Evolutionary conservation across 768 basidiomycete species (phyloP).

Genomic region (Mycena rebaudengoi): DNA sequence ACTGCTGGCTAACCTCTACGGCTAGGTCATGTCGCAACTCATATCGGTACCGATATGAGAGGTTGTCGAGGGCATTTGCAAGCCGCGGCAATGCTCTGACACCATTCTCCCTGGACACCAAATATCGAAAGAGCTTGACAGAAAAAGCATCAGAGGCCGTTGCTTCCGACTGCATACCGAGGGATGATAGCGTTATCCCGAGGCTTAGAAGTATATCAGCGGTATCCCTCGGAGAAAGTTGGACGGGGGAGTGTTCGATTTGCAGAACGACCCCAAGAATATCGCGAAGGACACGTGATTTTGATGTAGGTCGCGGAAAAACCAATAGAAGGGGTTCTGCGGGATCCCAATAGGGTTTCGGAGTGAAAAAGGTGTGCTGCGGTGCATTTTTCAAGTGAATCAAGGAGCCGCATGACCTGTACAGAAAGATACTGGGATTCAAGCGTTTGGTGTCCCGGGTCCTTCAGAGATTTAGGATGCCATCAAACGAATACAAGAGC

Average conservation of each 20-base stretch:
- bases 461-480: background rate
- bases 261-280: slow-evolving; percentile 1
- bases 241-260: background rate
- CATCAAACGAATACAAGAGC: too few relatives aligned
- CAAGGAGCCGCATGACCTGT: slow-evolving; percentile 5
- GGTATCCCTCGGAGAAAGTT: background rate
- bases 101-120: background rate
- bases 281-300: slow-evolving; percentile 1
- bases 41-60: background rate
- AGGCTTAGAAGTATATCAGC: background rate
- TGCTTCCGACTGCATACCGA: slow-evolving; percentile 9
- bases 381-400: background rate
- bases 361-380: background rate
- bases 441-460: background rate
- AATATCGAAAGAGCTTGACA: background rate
- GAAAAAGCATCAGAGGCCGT: background rate
- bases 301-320: background rate
- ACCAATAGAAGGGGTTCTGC: background rate
- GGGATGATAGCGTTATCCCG: background rate
- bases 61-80: background rate
- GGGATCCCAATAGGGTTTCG: background rate
- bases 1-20: too few relatives aligned
- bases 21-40: too few relatives aligned
- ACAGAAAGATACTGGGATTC: slow-evolving; percentile 17
- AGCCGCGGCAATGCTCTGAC: background rate